These are phyloP conservation scores for Epichloe baconii DNA, from an alignment of 2,329 filamentous ascomycete genomes.

Conservation along the genomic window DNA sequence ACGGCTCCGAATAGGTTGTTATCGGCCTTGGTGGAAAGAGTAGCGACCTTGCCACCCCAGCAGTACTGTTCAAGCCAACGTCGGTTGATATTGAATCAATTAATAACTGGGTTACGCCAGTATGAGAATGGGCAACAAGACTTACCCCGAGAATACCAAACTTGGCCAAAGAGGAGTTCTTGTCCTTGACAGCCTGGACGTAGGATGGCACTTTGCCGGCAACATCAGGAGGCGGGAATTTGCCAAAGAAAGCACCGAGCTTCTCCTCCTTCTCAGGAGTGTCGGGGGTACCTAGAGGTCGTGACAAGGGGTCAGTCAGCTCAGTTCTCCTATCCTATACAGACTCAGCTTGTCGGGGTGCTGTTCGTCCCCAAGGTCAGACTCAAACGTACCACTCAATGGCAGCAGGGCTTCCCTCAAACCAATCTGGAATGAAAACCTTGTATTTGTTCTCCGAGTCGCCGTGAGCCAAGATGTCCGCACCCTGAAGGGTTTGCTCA, in stretches of 20 bases:
- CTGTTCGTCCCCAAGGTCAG: neutral
- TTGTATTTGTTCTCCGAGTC: constrained; percentile 55
- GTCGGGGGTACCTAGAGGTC: constrained; percentile 42
- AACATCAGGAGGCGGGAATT: constrained; percentile 33
- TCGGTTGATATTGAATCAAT: neutral
- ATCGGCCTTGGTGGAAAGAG: constrained; percentile 34
- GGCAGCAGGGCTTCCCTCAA: constrained; percentile 55
- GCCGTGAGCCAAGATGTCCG: constrained; percentile 48
- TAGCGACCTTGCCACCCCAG: constrained; percentile 58
- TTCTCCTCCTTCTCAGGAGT: constrained; percentile 49
- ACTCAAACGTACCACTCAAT: constrained; percentile 32
- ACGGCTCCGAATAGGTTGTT: constrained; percentile 43
- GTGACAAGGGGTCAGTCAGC: neutral
- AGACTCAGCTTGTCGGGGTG: no score
- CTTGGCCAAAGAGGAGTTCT: constrained; percentile 41
- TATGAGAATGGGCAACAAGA: neutral
- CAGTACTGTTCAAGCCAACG: constrained; percentile 33
- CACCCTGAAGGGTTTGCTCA: constrained; percentile 56
- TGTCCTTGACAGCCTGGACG: constrained; percentile 36
- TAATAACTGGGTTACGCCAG: neutral
- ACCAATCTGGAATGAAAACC: constrained; percentile 88
- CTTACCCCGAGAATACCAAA: constrained; percentile 50
- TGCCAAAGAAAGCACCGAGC: constrained; percentile 44
- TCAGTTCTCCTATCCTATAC: neutral
- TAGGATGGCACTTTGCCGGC: constrained; percentile 40